Conservation (phyloP, 1,139 yeast species). For the Nematodospora anomalae region DNA sequence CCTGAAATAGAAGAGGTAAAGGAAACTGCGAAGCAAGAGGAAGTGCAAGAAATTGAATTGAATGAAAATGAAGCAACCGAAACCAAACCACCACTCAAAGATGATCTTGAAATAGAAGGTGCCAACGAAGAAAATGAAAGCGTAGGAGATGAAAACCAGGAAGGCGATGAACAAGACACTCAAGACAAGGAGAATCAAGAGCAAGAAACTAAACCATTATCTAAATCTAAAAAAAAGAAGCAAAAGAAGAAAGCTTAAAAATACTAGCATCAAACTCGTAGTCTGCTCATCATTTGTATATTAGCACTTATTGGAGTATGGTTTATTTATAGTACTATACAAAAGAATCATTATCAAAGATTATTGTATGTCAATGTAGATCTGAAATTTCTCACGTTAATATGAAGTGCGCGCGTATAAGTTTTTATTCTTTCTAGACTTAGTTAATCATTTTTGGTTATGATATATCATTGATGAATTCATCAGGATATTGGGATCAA, state of each 20-base stretch:
- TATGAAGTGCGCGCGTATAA: not conserved
- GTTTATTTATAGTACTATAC: not conserved
- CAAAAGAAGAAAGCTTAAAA: constrained; percentile 9
- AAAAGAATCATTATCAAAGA: too few species aligned
- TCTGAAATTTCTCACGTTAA: too few species aligned
- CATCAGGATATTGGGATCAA: constrained; percentile 32
- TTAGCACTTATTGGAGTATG: not conserved
- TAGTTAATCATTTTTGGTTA: not conserved
- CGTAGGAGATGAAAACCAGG: constrained; percentile 2
- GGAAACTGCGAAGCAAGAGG: constrained; percentile 3
- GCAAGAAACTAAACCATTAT: constrained; percentile 8
- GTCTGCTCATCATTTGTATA: too few species aligned
- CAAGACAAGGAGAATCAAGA: constrained; percentile 8
- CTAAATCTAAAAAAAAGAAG: constrained; percentile 11
- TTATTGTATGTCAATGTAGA: too few species aligned
- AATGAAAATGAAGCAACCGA: constrained; percentile 1
- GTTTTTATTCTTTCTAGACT: not conserved
- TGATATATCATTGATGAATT: constrained; percentile 19
- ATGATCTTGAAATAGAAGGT: constrained; percentile 3
- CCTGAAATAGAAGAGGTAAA: constrained; percentile 1
- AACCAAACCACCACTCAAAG: constrained; percentile 2
- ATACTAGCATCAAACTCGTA: too few species aligned
- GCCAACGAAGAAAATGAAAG: constrained; percentile 3
- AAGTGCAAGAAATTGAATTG: constrained; percentile 4
- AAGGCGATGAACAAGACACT: constrained; percentile 1